Evolutionary conservation across 306 rosid species (phyloP).

Genomic region (Ammopiptanthus mongolicus): DNA sequence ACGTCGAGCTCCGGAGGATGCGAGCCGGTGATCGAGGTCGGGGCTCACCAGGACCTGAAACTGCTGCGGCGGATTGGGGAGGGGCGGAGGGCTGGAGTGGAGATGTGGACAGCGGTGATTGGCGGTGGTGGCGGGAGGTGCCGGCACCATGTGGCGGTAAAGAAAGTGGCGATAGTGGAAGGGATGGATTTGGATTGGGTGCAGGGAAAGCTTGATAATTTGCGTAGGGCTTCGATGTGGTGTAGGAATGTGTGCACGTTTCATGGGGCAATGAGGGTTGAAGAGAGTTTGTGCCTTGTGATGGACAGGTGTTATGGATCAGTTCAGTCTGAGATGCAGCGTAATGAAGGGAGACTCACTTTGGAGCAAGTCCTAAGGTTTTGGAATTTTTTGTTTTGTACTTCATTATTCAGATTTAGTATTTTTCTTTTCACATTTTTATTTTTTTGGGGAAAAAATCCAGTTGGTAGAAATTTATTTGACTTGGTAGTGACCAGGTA

Average conservation of each 20-base stretch:
- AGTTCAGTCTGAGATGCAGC: constrained; percentile 90
- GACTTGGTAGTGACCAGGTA: not conserved
- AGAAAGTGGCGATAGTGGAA: constrained; percentile 62
- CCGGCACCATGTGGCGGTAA: constrained; percentile 75
- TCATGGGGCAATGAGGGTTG: constrained; percentile 77
- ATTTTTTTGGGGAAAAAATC: not conserved
- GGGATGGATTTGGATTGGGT: constrained; percentile 85
- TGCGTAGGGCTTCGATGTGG: constrained; percentile 97
- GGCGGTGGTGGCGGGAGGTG: constrained; percentile 51
- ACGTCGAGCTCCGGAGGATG: constrained; percentile 72
- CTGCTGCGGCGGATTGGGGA: constrained; percentile 69
- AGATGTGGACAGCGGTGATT: constrained; percentile 83
- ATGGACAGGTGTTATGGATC: constrained; percentile 87
- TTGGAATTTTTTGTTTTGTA: not conserved
- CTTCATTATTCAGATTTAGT: not conserved
- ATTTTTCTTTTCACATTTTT: not conserved
- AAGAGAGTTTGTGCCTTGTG: constrained; percentile 78
- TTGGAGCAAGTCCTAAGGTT: constrained; percentile 98
- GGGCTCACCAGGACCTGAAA: constrained; percentile 73
- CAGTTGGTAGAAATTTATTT: constrained; percentile 5
- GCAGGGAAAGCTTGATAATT: constrained; percentile 65
- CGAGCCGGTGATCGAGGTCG: constrained; percentile 88
- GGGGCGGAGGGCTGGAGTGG: constrained; percentile 68
- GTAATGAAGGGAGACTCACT: constrained; percentile 91
- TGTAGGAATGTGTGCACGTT: constrained; percentile 92